A percentile compares a stretch with the other conserved stretches of the same genome.
Evolutionary conservation across 371 early-diverging fungal genomes (phyloP).

Genomic region (Catenaria anguillulae): DNA sequence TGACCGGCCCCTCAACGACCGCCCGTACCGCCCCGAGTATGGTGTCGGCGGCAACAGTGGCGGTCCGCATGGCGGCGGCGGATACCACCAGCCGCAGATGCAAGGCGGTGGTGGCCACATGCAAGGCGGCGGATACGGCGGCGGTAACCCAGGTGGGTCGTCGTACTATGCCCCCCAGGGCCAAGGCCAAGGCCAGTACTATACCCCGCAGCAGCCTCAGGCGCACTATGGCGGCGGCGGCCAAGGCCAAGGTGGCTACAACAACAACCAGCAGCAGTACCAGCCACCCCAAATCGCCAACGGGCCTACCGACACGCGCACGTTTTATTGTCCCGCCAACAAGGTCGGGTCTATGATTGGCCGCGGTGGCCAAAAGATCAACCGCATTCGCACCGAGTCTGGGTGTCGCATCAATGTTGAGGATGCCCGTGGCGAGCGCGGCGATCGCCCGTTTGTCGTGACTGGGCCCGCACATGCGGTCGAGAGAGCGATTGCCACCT

Average conservation of each 20-base stretch:
- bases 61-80: not conserved
- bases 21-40: constrained; percentile 15
- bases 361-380: constrained; percentile 72
- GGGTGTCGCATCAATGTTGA: constrained; percentile 77
- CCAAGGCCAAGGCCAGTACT: not conserved
- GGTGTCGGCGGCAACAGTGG: no score
- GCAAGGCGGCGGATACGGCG: not conserved
- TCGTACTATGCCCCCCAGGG: not conserved
- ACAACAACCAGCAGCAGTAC: constrained; percentile 11
- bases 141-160: not conserved
- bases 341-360: constrained; percentile 83
- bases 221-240: constrained; percentile 5
- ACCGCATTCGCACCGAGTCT: constrained; percentile 70
- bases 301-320: constrained; percentile 41
- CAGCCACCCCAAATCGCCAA: constrained; percentile 19
- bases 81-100: not conserved
- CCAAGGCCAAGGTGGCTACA: constrained; percentile 5
- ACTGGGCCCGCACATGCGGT: not conserved
- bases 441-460: not conserved
- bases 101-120: not conserved
- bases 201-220: not conserved
- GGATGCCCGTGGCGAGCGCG: constrained; percentile 36
- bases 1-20: constrained; percentile 10
- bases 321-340: constrained; percentile 67
- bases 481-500: not conserved